phyloP scores from a whole-genome alignment of 352 stramenopile genomes.

The Globisporangium uncinulatum region DNA sequence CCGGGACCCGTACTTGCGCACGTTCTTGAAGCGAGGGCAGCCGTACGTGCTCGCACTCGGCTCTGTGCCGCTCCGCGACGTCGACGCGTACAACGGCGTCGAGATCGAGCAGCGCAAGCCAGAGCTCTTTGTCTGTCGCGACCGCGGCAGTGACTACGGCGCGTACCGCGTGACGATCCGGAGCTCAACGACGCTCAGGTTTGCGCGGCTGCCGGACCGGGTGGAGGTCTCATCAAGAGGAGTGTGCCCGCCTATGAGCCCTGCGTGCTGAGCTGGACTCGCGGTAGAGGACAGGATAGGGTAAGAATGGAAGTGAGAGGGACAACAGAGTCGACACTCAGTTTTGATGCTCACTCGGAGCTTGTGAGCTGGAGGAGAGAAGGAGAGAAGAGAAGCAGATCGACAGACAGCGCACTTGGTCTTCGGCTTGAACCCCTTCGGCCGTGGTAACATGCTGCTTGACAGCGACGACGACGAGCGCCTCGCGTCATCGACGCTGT shows the following conservation, averaged over 20 bases:
- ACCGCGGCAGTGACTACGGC: conserved; percentile 16
- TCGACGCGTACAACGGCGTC: conserved; percentile 21
- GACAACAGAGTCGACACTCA: not conserved
- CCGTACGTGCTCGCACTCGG: conserved; percentile 38
- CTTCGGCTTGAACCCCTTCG: no score
- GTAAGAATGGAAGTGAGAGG: no score
- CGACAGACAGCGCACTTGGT: no score
- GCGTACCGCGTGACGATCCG: conserved; percentile 33
- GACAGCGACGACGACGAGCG: no score
- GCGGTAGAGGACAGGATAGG: not conserved
- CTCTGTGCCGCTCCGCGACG: conserved; percentile 22
- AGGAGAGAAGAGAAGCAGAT: no score
- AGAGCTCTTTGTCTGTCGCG: conserved; percentile 27
- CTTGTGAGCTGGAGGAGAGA: no score
- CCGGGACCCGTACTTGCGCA: conserved; percentile 40
- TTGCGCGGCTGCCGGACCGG: not conserved
- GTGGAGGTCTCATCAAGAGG: not conserved
- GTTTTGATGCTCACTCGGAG: not conserved
- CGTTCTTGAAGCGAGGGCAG: conserved; percentile 37
- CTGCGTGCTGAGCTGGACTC: not conserved
- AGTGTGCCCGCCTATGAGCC: not conserved
- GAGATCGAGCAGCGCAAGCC: conserved; percentile 19
- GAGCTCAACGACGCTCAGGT: conserved; percentile 13
- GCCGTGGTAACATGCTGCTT: no score
- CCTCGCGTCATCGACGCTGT: no score